Evolutionary conservation across 2,329 filamentous ascomycete species (phyloP).

Genomic region (Calonectria multiphialidica): DNA sequence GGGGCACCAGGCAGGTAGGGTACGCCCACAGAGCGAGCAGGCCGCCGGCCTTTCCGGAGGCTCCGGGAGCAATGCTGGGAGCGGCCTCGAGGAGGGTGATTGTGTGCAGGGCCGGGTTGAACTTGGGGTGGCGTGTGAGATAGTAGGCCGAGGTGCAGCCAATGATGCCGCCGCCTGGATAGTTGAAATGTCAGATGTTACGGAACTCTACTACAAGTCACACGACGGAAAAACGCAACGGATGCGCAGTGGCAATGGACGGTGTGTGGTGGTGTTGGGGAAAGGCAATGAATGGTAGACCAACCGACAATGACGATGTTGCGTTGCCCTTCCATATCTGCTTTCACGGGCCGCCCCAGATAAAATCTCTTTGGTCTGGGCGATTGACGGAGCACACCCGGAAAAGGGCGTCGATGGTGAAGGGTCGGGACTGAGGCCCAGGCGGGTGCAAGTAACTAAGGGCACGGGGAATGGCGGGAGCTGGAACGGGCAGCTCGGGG

Average conservation of each 20-base stretch:
- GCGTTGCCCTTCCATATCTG: constrained; percentile 52
- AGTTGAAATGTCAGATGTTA: constrained; percentile 18
- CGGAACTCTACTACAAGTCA: constrained; percentile 9
- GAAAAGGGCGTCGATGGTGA: background rate
- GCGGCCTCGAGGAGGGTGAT: constrained; percentile 91
- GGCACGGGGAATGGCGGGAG: constrained; percentile 1
- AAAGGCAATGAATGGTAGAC: constrained; percentile 33
- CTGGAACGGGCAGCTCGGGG: constrained; percentile 22
- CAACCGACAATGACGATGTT: constrained; percentile 65
- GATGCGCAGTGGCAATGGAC: background rate
- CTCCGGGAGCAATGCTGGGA: constrained; percentile 85
- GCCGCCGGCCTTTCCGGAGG: constrained; percentile 94
- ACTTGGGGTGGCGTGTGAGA: constrained; percentile 86
- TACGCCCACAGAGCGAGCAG: constrained; percentile 94
- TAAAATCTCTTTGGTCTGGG: background rate
- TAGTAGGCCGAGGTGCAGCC: constrained; percentile 93
- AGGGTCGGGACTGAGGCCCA: background rate
- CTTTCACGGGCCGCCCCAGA: background rate
- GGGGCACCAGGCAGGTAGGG: constrained; percentile 82
- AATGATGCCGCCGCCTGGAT: constrained; percentile 88
- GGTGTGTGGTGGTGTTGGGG: background rate
- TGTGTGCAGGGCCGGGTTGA: constrained; percentile 78
- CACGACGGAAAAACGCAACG: background rate
- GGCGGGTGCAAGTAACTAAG: background rate
- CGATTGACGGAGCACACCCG: background rate